Evolutionary conservation across 1,284 basidiomycete species (phyloP).

Genomic region (Boletellus dicymbophilus): DNA sequence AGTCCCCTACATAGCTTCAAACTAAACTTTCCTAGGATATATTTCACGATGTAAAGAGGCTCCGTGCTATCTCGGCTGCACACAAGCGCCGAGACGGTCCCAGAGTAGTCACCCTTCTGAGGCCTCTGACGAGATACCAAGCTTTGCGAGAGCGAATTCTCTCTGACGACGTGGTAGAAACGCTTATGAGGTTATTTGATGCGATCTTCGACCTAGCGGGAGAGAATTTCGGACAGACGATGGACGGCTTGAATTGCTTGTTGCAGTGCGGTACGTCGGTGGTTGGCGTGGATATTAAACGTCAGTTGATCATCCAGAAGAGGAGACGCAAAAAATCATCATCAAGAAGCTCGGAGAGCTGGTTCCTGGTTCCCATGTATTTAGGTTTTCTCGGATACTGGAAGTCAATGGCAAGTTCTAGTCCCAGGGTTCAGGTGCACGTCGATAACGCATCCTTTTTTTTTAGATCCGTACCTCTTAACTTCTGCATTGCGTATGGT

Average conservation of each 20-base stretch:
- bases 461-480: too few species aligned
- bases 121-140: conserved; percentile 18
- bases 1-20: neutral
- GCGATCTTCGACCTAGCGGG: neutral
- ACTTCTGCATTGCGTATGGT: too few species aligned
- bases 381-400: conserved; percentile 20
- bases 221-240: conserved; percentile 18
- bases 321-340: conserved; percentile 5
- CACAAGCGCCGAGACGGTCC: conserved; percentile 17
- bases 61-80: conserved; percentile 13
- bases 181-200: conserved; percentile 19
- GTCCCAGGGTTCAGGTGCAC: too few species aligned
- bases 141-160: conserved; percentile 16
- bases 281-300: too few species aligned
- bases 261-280: conserved; percentile 19
- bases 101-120: conserved; percentile 25
- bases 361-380: neutral
- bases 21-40: neutral
- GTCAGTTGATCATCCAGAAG: conserved; percentile 9
- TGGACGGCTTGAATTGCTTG: conserved; percentile 24
- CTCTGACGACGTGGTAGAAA: conserved; percentile 14
- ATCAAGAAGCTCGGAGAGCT: conserved; percentile 9
- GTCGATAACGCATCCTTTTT: too few species aligned
- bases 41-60: conserved; percentile 5
- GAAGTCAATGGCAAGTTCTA: too few species aligned